phyloP scores from a whole-genome alignment of 1,139 yeast species.

The Yamadazyma songkhlaensis region DNA sequence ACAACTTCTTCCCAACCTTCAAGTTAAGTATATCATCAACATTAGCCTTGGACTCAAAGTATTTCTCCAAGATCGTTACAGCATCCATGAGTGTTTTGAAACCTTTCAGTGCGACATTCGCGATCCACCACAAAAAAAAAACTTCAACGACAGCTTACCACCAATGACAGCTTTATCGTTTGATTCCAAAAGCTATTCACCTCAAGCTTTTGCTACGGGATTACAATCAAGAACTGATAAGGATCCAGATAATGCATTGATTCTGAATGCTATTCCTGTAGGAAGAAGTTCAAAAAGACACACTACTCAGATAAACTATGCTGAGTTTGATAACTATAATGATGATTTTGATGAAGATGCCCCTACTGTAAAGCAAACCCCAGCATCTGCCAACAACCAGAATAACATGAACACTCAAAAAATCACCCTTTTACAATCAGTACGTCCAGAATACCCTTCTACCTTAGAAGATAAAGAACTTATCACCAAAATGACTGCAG shows the following conservation, averaged over 20 bases:
- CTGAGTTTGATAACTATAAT: constrained; percentile 59
- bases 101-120: not conserved
- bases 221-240: constrained; percentile 63
- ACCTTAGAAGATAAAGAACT: constrained; percentile 23
- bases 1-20: constrained; percentile 11
- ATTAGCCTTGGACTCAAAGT: constrained; percentile 10
- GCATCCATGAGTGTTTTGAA: constrained; percentile 9
- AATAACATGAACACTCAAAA: constrained; percentile 30
- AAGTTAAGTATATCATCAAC: constrained; percentile 9
- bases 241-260: constrained; percentile 59
- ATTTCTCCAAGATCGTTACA: constrained; percentile 10
- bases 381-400: constrained; percentile 20
- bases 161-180: constrained; percentile 7
- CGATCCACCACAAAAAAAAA: not conserved
- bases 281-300: constrained; percentile 76
- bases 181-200: constrained; percentile 34
- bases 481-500: constrained; percentile 25
- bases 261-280: constrained; percentile 65
- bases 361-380: constrained; percentile 19
- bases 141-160: not conserved
- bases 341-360: constrained; percentile 68
- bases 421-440: constrained; percentile 32
- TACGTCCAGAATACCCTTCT: constrained; percentile 27
- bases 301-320: constrained; percentile 75
- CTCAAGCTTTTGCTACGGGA: constrained; percentile 77